Conservation (phyloP, 164 flowering plant genomes). For the Piper betle region DNA sequence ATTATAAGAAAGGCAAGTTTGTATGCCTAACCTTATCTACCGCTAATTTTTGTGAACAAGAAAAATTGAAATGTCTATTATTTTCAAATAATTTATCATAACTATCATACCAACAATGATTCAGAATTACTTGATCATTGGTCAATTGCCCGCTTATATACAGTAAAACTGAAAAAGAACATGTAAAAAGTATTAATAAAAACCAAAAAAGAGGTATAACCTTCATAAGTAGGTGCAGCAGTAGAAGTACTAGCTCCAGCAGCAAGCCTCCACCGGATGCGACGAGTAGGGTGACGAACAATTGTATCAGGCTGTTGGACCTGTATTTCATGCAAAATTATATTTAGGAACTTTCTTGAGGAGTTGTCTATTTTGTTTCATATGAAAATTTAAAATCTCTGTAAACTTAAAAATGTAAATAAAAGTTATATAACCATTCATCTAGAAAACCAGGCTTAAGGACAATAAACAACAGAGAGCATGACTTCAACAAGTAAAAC, state of each 20-base stretch:
- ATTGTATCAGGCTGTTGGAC: constrained; percentile 46
- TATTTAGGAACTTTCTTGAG: neutral
- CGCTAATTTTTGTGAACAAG: too few relatives aligned
- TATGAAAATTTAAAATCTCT: neutral
- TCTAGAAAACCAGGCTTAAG: too few relatives aligned
- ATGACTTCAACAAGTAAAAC: neutral
- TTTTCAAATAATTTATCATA: too few relatives aligned
- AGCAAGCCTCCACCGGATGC: constrained; percentile 84
- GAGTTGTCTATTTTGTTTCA: neutral
- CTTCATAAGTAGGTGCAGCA: constrained; percentile 36
- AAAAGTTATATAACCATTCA: neutral
- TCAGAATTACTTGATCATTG: neutral
- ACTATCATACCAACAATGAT: too few relatives aligned
- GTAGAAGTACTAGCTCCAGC: constrained; percentile 62
- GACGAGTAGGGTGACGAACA: constrained; percentile 43
- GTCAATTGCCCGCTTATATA: neutral
- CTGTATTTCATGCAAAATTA: constrained; percentile 14
- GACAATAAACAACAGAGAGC: too few relatives aligned
- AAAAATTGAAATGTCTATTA: too few relatives aligned
- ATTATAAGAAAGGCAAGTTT: neutral
- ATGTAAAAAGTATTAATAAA: neutral
- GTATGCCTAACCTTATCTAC: too few relatives aligned
- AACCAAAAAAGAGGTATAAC: constrained; percentile 14
- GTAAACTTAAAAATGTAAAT: neutral
- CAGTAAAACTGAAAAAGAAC: neutral